These are phyloP conservation scores for Dothidotthia symphoricarpi DNA, from an alignment of 2,329 filamentous ascomycete species.

Conservation along the genomic window DNA sequence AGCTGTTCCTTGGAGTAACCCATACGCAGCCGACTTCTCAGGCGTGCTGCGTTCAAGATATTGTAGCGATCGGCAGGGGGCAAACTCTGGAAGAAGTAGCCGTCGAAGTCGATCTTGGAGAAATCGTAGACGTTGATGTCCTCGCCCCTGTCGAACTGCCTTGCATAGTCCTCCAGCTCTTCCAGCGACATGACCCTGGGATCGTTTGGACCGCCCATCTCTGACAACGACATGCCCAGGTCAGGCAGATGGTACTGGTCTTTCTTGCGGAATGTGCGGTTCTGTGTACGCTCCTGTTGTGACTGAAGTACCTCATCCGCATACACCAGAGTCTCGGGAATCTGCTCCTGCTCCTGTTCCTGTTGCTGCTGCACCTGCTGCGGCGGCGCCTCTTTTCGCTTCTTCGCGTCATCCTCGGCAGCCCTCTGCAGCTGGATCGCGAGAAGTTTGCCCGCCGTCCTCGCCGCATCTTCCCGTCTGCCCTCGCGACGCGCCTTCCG, in stretches of 20 bases:
- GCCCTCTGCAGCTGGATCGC: slow-evolving; percentile 90
- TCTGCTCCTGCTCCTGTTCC: slow-evolving; percentile 59
- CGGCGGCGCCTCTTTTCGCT: slow-evolving; percentile 52
- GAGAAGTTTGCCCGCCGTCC: slow-evolving; percentile 86
- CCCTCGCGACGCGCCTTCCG: slow-evolving; percentile 81
- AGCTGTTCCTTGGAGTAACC: slow-evolving; percentile 94
- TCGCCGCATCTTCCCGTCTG: slow-evolving; percentile 83
- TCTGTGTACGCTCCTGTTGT: slow-evolving; percentile 69
- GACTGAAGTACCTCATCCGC: slow-evolving; percentile 86
- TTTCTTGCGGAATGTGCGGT: slow-evolving; percentile 79
- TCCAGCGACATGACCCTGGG: slow-evolving; percentile 95
- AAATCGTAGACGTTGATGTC: slow-evolving; percentile 89
- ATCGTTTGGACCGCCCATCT: slow-evolving; percentile 88
- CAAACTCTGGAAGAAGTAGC: slow-evolving; percentile 89
- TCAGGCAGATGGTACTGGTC: slow-evolving; percentile 96
- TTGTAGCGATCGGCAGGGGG: slow-evolving; percentile 92
- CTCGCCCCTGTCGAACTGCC: slow-evolving; percentile 87
- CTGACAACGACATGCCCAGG: slow-evolving; percentile 70
- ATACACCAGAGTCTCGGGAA: slow-evolving; percentile 78
- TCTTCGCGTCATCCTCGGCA: slow-evolving; percentile 79
- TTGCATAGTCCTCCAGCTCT: slow-evolving; percentile 89
- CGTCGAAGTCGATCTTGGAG: slow-evolving; percentile 97
- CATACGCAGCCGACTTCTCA: slow-evolving; percentile 89
- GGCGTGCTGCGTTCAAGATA: slow-evolving; percentile 87
- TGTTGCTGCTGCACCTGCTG: slow-evolving; percentile 49